Base-by-base conservation (phyloP, 1,284 basidiomycete species). In the Cutaneotrichosporon cavernicola region DNA sequence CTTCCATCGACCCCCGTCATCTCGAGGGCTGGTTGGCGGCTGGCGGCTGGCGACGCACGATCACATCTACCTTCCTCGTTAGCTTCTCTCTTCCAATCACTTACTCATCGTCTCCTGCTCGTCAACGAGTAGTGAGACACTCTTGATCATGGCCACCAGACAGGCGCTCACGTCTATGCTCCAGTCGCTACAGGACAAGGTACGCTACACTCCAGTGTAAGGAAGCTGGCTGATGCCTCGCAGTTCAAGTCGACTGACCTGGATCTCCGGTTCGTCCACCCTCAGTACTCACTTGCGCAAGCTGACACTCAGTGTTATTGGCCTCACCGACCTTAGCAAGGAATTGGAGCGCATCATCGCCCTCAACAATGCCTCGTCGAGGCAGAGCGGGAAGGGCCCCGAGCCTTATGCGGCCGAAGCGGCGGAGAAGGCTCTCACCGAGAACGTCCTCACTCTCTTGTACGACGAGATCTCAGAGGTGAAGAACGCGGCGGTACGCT, bases 381-480 rank as follows among this genome's bases (percentile, higher is more conserved):
- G 34, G 18, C 60, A 56, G 10, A 26, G 13, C 53, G 36, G 9
- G 32, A 40, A 34, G 36, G 56, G 55, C 11, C 32, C 43, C 9
- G 62, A 63, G 8, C 34, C 51, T 13, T 72, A 76, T 57, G 87
- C 90, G 50, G 94, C 97, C 76, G 92, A 96, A 77, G 72, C 83
- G 2, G 84, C 87, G 40, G 95, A 97, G 83, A 87, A 84, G 76
- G 90, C 89, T 72, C 87, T 92, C 36, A 84, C 93, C 53, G 86
- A 85, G 52, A 87, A 90, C 73, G 92, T 97, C 1, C 83, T 97
- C 26, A 84, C 87, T 26, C 85, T 96, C 11, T 88, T 97, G 13
- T 89, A 91, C 74, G 97, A 99, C 82, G 89, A 89, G 81, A 97
- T 97, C 73, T 92, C 92, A 16, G 96, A 99, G 82, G 97, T 99